These are phyloP conservation scores for Sergeia podlipaevii DNA, from an alignment of 208 protist genomes.

Conservation along the genomic window DNA sequence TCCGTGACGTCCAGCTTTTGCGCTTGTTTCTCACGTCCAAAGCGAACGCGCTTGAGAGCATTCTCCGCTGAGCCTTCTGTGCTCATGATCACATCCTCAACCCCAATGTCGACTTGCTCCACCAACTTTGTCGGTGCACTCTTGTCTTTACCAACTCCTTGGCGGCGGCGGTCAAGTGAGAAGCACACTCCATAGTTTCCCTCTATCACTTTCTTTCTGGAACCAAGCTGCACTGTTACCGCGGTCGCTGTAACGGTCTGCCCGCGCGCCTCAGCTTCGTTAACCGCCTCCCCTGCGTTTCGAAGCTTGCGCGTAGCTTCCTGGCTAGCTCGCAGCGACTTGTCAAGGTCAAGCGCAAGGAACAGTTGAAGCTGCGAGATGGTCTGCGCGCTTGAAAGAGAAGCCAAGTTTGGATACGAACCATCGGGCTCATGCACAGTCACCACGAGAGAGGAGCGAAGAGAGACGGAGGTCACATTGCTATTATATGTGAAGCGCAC, in stretches of 20 bases:
- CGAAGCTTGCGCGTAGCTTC: too few relatives aligned
- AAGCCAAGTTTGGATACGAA: conserved; percentile 8
- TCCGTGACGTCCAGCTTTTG: too few relatives aligned
- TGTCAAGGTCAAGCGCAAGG: conserved; percentile 11
- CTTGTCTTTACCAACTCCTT: background rate
- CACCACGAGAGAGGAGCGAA: conserved; percentile 22
- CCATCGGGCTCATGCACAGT: conserved; percentile 22
- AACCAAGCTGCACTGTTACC: too few relatives aligned
- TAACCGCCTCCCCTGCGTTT: too few relatives aligned
- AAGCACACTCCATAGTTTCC: conserved; percentile 52
- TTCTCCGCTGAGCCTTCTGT: too few relatives aligned
- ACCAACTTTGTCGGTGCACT: background rate
- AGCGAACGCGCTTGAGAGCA: too few relatives aligned
- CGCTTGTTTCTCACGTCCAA: too few relatives aligned
- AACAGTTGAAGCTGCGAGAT: conserved; percentile 14
- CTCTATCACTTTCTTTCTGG: background rate
- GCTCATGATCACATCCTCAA: too few relatives aligned
- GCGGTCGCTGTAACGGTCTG: too few relatives aligned
- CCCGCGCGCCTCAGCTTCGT: too few relatives aligned
- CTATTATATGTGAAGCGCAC: conserved; percentile 32
- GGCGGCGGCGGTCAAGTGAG: conserved; percentile 13
- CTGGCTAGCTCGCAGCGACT: too few relatives aligned
- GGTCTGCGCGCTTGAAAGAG: conserved; percentile 9
- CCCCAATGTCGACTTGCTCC: conserved; percentile 25
- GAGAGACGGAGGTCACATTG: conserved; percentile 20